phyloP scores from a whole-genome alignment of 148 eudicot species.

The Cornus florida region DNA sequence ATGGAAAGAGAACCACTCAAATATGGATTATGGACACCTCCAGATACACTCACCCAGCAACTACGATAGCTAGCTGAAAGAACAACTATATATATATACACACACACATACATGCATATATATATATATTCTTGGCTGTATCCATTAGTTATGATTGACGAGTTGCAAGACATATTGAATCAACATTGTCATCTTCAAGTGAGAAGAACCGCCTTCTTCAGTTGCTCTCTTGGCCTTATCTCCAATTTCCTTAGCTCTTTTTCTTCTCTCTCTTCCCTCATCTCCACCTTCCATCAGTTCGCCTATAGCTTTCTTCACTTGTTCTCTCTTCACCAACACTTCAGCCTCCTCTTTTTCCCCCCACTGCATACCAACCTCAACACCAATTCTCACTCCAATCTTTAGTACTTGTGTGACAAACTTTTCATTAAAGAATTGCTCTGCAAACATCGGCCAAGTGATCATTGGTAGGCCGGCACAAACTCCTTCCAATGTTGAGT shows the following conservation, averaged over 20 bases:
- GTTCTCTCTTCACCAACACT: constrained; percentile 18
- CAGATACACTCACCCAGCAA: too few relatives aligned
- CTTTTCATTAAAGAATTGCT: constrained; percentile 44
- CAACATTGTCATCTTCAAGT: constrained; percentile 21
- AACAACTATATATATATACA: too few relatives aligned
- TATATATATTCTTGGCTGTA: too few relatives aligned
- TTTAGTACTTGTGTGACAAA: constrained; percentile 27
- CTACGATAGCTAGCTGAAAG: too few relatives aligned
- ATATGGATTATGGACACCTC: too few relatives aligned
- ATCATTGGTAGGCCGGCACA: constrained; percentile 33
- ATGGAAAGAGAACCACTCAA: too few relatives aligned
- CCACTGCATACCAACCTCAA: constrained; percentile 16
- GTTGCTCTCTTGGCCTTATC: constrained; percentile 29
- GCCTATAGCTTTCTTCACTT: constrained; percentile 26
- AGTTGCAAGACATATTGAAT: constrained; percentile 27
- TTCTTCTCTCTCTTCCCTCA: constrained; percentile 29
- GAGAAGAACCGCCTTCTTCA: constrained; percentile 44
- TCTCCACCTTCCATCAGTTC: constrained; percentile 32
- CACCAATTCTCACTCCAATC: constrained; percentile 36
- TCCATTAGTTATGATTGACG: neutral
- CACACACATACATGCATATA: too few relatives aligned
- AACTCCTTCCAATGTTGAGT: constrained; percentile 30
- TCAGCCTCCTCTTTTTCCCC: constrained; percentile 23
- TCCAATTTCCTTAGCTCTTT: constrained; percentile 25
- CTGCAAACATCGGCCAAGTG: constrained; percentile 42